These are phyloP conservation scores for Syzygium oleosum DNA, from an alignment of 345 rosid species.

Conservation along the genomic window DNA sequence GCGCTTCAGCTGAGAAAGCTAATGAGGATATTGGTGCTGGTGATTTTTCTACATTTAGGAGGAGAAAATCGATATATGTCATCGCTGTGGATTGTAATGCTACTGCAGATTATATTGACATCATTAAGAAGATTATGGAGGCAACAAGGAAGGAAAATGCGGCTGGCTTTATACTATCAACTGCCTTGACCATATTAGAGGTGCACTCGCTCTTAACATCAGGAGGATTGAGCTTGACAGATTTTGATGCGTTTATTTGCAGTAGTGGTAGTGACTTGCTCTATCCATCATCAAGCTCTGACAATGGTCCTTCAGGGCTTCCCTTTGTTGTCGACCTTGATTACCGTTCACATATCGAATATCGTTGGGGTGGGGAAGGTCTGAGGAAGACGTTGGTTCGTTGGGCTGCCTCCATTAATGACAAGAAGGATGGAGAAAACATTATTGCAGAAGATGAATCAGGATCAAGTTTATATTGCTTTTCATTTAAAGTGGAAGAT, in stretches of 20 bases:
- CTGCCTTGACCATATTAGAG: slow-evolving; percentile 78
- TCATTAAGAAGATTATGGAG: slow-evolving; percentile 52
- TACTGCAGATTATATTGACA: slow-evolving; percentile 32
- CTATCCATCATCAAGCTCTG: slow-evolving; percentile 60
- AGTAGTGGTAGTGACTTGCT: slow-evolving; percentile 92
- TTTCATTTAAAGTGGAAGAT: slow-evolving; percentile 57
- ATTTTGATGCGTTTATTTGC: slow-evolving; percentile 94
- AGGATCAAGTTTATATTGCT: slow-evolving; percentile 60
- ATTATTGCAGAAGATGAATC: slow-evolving; percentile 38
- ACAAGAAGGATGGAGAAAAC: slow-evolving; percentile 36
- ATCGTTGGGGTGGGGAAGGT: slow-evolving; percentile 99
- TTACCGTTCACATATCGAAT: slow-evolving; percentile 92
- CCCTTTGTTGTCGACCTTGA: slow-evolving; percentile 77
- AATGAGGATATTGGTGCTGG: slow-evolving; percentile 40
- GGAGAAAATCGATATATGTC: slow-evolving; percentile 69
- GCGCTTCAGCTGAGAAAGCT: slow-evolving; percentile 44
- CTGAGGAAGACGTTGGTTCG: slow-evolving; percentile 86
- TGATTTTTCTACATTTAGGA: slow-evolving; percentile 73
- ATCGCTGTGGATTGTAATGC: slow-evolving; percentile 76
- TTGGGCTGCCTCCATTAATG: slow-evolving; percentile 64
- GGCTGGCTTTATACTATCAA: slow-evolving; percentile 76
- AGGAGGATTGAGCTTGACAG: slow-evolving; percentile 57
- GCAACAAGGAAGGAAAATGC: slow-evolving; percentile 74
- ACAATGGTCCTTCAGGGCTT: slow-evolving; percentile 47
- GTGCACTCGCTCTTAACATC: slow-evolving; percentile 57